Base-by-base conservation (phyloP, 108 stramenopile genomes). In the Stephanodiscus triporus region DNA sequence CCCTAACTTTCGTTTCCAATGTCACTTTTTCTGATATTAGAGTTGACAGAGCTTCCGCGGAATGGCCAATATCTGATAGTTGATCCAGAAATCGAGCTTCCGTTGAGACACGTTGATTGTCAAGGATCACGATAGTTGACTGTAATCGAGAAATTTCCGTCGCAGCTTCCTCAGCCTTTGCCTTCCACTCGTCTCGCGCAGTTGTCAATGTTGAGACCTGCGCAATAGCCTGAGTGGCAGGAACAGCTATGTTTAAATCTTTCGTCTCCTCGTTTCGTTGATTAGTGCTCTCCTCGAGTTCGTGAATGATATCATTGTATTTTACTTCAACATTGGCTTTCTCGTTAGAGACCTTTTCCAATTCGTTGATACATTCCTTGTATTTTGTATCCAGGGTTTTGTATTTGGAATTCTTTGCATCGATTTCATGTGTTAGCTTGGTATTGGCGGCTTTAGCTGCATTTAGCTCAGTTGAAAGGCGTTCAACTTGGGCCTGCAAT, bases 401-500 rank as follows among this genome's bases (percentile, higher is more conserved):
- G 19, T 8, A 53, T 20, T 1, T 53, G 51, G 51, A 6, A 53
- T 53, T 53, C 6, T 6, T 10, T 24, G 51, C 51, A 7, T 20
- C 51, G 8, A 53, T 24, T 8, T 53, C 14, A 53, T 6, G 20
- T 53, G 20, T 53, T 24, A 53, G 51, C 19, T 24, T 10, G 23
- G 6, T 53, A 8, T 24, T 53, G 23, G 20, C 51, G 23, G 2
- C 24, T 20, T 20, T 53, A 53, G 51, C 2, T 8, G 51, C 51
- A 53, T 7, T 53, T 53, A 53, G 23, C 51, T 20, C 51, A 53
- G 51, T 24, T 9, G 51, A 53, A 53, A 53, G 51, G 51, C 51
- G 19, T 20, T 53, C 19, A 20, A 53, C 8, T n/a, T 53, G 19
- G 19, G 8, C 17, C 24, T 53, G 51, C 8, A 53, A 20, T 24